Conservation (phyloP, 2,329 filamentous ascomycete species). For the Nannizziopsis arthrosporioides region DNA sequence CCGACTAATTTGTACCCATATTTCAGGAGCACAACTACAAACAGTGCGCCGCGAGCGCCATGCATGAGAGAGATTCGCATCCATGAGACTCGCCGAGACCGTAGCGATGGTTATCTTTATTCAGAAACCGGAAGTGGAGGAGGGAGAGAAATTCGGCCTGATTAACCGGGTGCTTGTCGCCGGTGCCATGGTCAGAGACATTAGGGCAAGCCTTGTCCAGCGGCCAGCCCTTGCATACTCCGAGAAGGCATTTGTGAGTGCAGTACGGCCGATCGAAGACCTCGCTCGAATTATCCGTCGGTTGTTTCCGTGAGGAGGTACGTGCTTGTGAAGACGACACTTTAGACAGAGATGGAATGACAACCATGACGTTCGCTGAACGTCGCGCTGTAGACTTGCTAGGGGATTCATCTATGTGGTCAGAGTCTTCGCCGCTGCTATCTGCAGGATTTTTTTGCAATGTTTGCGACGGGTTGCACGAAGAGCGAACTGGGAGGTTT, state of each 20-base stretch:
- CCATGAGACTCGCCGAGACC: slow-evolving; percentile 5
- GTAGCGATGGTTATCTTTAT: slow-evolving; percentile 5
- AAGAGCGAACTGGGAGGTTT: neutral
- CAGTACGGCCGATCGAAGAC: slow-evolving; percentile 27
- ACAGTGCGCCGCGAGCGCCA: slow-evolving; percentile 18
- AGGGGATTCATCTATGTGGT: slow-evolving; percentile 9
- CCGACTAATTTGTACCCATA: slow-evolving; percentile 18
- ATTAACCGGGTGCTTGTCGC: slow-evolving; percentile 16
- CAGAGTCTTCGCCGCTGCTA: slow-evolving; percentile 6
- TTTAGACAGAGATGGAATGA: slow-evolving; percentile 8
- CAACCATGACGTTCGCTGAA: slow-evolving; percentile 11
- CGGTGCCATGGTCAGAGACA: slow-evolving; percentile 24
- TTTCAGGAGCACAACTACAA: slow-evolving; percentile 17
- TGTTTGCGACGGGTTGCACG: slow-evolving; percentile 1
- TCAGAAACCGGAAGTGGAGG: slow-evolving; percentile 12
- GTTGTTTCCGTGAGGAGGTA: too few species aligned
- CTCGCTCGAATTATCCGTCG: slow-evolving; percentile 1
- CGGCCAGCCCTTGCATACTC: slow-evolving; percentile 22
- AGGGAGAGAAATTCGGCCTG: slow-evolving; percentile 12
- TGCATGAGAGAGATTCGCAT: slow-evolving; percentile 16
- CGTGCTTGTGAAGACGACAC: too few species aligned
- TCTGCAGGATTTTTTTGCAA: neutral
- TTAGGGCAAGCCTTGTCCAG: slow-evolving; percentile 33
- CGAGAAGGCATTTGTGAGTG: slow-evolving; percentile 32
- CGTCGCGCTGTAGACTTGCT: slow-evolving; percentile 12